Percentiles rank a stretch among this genome's conserved stretches.
Evolutionary conservation across 1,284 basidiomycete genomes (phyloP).

Genomic region (Ustilago nuda): DNA sequence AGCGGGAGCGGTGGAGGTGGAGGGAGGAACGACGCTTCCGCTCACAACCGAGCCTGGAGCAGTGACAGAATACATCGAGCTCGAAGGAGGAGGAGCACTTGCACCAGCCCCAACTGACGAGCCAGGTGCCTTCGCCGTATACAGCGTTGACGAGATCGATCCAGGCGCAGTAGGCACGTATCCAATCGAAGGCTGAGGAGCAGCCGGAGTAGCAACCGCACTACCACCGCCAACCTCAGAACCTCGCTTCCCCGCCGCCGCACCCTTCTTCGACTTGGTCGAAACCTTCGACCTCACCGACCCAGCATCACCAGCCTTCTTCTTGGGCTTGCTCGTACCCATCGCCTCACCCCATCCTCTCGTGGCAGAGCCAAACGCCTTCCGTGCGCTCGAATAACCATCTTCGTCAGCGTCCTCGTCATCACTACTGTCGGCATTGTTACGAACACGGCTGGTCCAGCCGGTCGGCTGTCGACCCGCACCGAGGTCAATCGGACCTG

Average conservation of each 20-base stretch:
- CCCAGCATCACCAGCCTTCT: conserved; percentile 37
- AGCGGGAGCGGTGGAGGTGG: background rate
- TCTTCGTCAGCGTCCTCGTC: conserved; percentile 59
- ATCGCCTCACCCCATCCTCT: conserved; percentile 59
- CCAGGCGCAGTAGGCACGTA: conserved; percentile 42
- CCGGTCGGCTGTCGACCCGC: conserved; percentile 44
- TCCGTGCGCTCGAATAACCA: conserved; percentile 59
- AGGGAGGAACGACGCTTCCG: conserved; percentile 7
- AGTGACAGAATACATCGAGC: conserved; percentile 39
- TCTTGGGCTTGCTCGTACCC: conserved; percentile 48
- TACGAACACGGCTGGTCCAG: conserved; percentile 63
- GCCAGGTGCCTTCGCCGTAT: conserved; percentile 42
- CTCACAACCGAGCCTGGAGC: conserved; percentile 33
- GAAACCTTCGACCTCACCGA: conserved; percentile 40
- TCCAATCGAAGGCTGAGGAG: conserved; percentile 27
- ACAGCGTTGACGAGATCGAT: conserved; percentile 36
- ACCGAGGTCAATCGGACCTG: conserved; percentile 44
- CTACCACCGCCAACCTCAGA: conserved; percentile 1
- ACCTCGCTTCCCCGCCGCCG: conserved; percentile 19
- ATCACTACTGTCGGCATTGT: conserved; percentile 51
- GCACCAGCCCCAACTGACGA: conserved; percentile 28
- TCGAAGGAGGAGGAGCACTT: conserved; percentile 15
- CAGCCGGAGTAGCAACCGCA: conserved; percentile 7
- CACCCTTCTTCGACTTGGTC: conserved; percentile 27
- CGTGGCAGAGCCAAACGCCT: conserved; percentile 61